Conservation (phyloP, 1,139 yeast genomes). For the Lodderomyces pseudojiufengensis region DNA sequence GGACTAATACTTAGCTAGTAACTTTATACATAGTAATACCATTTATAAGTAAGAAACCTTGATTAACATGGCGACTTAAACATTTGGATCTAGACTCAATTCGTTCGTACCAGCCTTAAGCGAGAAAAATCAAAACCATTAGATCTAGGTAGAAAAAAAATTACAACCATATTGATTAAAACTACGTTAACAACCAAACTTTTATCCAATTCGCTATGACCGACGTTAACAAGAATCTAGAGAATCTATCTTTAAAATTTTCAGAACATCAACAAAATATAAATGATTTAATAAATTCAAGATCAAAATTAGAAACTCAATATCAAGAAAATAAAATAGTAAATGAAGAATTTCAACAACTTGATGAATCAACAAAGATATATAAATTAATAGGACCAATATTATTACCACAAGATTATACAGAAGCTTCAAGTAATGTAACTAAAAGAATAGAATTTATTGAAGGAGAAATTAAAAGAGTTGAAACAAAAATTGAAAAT, state of each 20-base stretch:
- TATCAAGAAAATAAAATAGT: slow-evolving; percentile 90
- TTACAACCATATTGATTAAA: too few relatives aligned
- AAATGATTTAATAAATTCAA: slow-evolving; percentile 51
- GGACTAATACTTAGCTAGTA: too few relatives aligned
- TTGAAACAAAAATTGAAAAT: slow-evolving; percentile 53
- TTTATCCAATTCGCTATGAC: slow-evolving; percentile 18
- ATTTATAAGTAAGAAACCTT: too few relatives aligned
- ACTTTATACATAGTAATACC: too few relatives aligned
- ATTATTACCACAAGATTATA: slow-evolving; percentile 78
- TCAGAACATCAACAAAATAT: slow-evolving; percentile 31
- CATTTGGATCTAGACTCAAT: too few relatives aligned
- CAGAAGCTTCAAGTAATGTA: slow-evolving; percentile 80
- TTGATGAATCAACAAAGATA: slow-evolving; percentile 63
- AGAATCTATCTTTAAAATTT: slow-evolving; percentile 38
- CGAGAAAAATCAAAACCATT: too few relatives aligned
- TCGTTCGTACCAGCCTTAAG: too few relatives aligned
- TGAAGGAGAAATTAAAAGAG: slow-evolving; percentile 65
- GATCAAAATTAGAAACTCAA: slow-evolving; percentile 74
- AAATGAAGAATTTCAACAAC: slow-evolving; percentile 66
- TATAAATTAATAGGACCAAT: slow-evolving; percentile 92
- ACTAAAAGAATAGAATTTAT: slow-evolving; percentile 87
- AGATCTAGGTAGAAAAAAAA: background rate
- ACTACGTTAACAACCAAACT: too few relatives aligned
- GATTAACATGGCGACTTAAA: too few relatives aligned
- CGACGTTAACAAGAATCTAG: slow-evolving; percentile 33